These are phyloP conservation scores for Aspergillus indologenus DNA, from an alignment of 495 filamentous ascomycete genomes.

Conservation along the genomic window DNA sequence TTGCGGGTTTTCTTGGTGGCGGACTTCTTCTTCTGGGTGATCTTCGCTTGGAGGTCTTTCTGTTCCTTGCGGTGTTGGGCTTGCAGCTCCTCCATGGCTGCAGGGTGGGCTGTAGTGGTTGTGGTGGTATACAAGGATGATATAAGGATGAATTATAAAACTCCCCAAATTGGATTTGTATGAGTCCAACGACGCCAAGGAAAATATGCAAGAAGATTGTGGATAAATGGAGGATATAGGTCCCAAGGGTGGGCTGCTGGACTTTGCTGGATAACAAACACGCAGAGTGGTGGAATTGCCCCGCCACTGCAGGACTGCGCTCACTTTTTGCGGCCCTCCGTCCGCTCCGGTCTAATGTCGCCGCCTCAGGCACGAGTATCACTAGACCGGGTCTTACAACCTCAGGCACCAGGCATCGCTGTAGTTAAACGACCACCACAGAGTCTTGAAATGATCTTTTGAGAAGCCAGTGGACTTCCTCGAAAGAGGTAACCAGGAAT, in stretches of 20 bases:
- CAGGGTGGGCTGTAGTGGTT: not conserved
- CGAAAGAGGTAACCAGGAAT: no score
- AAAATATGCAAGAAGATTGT: not conserved
- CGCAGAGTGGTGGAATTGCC: not conserved
- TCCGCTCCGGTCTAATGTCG: not conserved
- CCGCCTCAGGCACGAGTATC: not conserved
- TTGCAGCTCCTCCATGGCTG: conserved; percentile 67
- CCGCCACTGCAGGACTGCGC: not conserved
- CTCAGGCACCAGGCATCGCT: not conserved
- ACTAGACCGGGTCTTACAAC: not conserved
- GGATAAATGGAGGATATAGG: not conserved
- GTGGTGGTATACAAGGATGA: not conserved
- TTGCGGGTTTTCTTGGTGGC: conserved; percentile 95
- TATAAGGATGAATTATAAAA: not conserved
- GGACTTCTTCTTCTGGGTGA: conserved; percentile 92
- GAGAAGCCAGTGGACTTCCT: no score
- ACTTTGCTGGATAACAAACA: not conserved
- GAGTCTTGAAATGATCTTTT: no score
- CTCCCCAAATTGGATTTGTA: no score
- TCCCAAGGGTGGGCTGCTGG: not conserved
- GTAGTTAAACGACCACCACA: not conserved
- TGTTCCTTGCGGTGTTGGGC: conserved; percentile 84
- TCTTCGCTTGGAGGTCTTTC: conserved; percentile 74
- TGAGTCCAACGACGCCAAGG: no score
- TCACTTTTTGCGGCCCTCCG: not conserved